Evolutionary conservation across 768 basidiomycete genomes (phyloP), one percentile per base, ranked within the genome.

Genomic region (Rhodotorula paludigena): DNA sequence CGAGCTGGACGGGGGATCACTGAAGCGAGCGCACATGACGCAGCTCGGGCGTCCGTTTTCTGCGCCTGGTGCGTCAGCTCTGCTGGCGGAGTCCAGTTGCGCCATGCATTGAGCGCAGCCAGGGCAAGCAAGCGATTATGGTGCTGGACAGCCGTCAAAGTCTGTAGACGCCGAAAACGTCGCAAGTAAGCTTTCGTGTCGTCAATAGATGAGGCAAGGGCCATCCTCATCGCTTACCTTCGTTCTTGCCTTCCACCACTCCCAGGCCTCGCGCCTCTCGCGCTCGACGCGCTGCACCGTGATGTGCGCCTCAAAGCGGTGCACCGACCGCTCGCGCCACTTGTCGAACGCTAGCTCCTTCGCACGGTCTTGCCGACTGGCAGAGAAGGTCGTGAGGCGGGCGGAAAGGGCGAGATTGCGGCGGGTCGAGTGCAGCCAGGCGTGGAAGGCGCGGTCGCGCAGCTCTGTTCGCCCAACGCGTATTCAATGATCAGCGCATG

Each of bases 161-260:
- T 57, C 66, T 68, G 55, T 9, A 16, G 14, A 4, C 8, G 33
- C 11, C 28, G 18, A n/a, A n/a, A 3, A 28, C n/a, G 7, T 1
- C 25, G 23, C 2, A 32, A 1, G 57, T 64, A 18, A 58, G 41
- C 20, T 8, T 18, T 18, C 12, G 5, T 21, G 35, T 7, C 9
- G 15, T 12, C 25, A 9, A 10, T 9, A 1, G 23, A 11, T 1
- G 44, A 28, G n/a, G 11, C 9, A 47, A 14, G n/a, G n/a, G n/a
- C n/a, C n/a, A n/a, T n/a, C n/a, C n/a, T n/a, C 21, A 36, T 32
- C 30, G 33, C 63, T 32, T 30, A 71, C 69, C 56, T 41, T 66
- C 10, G 61, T 56, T 36, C 30, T 25, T 1, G 7, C 35, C 23
- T 32, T n/a, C 69, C 69, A 71, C 15, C 20, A 23, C 39, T 44